These are phyloP conservation scores for Leishmania guyanensis DNA, from an alignment of 208 protist genomes.

Conservation along the genomic window DNA sequence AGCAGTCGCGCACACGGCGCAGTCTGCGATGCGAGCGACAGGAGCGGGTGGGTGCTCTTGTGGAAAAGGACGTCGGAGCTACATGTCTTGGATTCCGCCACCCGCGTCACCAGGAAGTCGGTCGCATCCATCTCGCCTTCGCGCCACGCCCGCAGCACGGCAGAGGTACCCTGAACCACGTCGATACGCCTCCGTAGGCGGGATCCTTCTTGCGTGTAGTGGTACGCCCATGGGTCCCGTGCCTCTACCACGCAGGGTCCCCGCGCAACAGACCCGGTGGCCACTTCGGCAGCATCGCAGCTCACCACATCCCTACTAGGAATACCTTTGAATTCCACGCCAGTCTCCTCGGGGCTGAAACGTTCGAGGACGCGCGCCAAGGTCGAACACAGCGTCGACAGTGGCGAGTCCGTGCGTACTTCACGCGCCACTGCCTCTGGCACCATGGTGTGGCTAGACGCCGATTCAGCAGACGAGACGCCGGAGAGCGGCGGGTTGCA, in stretches of 20 bases:
- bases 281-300: not conserved
- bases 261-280: not conserved
- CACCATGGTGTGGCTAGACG: not conserved
- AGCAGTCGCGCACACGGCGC: conserved; percentile 69
- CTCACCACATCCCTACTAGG: not conserved
- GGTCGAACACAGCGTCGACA: conserved; percentile 27
- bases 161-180: conserved; percentile 47
- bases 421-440: conserved; percentile 26
- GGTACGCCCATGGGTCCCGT: conserved; percentile 28
- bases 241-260: not conserved
- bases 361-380: conserved; percentile 28
- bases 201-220: conserved; percentile 46
- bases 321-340: not conserved
- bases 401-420: conserved; percentile 19
- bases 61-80: not conserved
- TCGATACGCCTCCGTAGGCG: conserved; percentile 58
- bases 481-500: not conserved
- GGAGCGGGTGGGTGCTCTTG: conserved; percentile 40
- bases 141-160: conserved; percentile 58
- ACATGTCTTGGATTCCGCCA: not conserved
- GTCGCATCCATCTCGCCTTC: conserved; percentile 62
- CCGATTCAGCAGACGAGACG: not conserved
- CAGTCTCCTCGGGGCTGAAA: conserved; percentile 13
- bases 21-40: conserved; percentile 8
- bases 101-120: conserved; percentile 4